Evolutionary conservation across 352 stramenopile genomes (phyloP).

Genomic region (Lagenidium sp.): DNA sequence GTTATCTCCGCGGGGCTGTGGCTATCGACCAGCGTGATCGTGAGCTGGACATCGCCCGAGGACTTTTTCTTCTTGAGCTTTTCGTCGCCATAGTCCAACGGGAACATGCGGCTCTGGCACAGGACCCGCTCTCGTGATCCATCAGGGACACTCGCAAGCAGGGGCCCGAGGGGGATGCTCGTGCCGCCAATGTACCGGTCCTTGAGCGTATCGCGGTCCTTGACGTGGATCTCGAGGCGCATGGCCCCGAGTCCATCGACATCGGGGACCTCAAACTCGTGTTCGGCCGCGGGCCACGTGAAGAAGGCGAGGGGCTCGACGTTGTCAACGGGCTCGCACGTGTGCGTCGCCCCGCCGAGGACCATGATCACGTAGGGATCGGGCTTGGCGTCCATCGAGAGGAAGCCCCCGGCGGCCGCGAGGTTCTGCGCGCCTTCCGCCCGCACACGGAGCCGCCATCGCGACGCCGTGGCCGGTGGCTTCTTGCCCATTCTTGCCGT

Average conservation of each 20-base stretch:
- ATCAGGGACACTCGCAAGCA: slow-evolving; percentile 5
- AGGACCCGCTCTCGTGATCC: too few relatives aligned
- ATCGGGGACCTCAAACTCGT: slow-evolving; percentile 22
- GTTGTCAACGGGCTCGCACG: slow-evolving; percentile 25
- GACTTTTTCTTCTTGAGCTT: slow-evolving; percentile 31
- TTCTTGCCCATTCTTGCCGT: not conserved
- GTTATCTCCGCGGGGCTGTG: too few relatives aligned
- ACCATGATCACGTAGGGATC: slow-evolving; percentile 36
- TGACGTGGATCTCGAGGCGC: slow-evolving; percentile 27
- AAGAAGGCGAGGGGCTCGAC: slow-evolving; percentile 35
- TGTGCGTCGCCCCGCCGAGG: slow-evolving; percentile 16
- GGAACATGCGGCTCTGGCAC: slow-evolving; percentile 21
- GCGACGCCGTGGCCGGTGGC: not conserved
- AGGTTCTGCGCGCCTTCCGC: slow-evolving; percentile 28
- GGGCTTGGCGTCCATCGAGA: slow-evolving; percentile 25
- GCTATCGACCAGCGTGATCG: slow-evolving; percentile 32
- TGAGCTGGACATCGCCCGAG: slow-evolving; percentile 28
- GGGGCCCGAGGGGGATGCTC: slow-evolving; percentile 17
- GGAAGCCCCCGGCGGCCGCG: slow-evolving; percentile 15
- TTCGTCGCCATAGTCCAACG: slow-evolving; percentile 31
- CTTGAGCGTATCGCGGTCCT: slow-evolving; percentile 35
- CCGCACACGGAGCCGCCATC: slow-evolving; percentile 21
- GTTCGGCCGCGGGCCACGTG: slow-evolving; percentile 26
- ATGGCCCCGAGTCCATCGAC: slow-evolving; percentile 5
- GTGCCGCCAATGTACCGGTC: slow-evolving; percentile 40